These are phyloP conservation scores for Trichoderma hamatum DNA, from an alignment of 2,329 filamentous ascomycete species.

Conservation along the genomic window DNA sequence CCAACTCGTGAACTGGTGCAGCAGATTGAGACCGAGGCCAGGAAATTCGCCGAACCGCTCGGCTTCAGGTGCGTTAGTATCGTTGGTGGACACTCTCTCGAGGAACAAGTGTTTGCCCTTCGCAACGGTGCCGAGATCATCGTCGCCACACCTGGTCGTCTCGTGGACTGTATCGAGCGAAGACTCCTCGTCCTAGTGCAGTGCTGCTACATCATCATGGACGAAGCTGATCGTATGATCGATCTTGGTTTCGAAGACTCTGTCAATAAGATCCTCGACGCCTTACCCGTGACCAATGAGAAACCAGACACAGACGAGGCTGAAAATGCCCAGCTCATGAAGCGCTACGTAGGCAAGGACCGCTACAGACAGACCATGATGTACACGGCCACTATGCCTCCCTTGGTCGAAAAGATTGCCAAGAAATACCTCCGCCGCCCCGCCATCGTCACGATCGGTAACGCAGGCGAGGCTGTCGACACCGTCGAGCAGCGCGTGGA, in stretches of 20 bases:
- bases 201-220: conserved; percentile 99
- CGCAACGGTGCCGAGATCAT: conserved; percentile 95
- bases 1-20: conserved; percentile 97
- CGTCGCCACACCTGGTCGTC: conserved; percentile 95
- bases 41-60: conserved; percentile 86
- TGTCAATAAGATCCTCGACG: conserved; percentile 95
- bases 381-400: conserved; percentile 99
- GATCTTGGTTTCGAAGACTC: conserved; percentile 97
- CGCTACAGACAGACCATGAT: conserved; percentile 98
- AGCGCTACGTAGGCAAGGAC: conserved; percentile 72
- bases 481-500: conserved; percentile 98
- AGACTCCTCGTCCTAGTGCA: conserved; percentile 90
- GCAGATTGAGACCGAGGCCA: conserved; percentile 93
- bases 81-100: conserved; percentile 93
- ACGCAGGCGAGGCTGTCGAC: conserved; percentile 92
- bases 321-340: conserved; percentile 85
- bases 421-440: conserved; percentile 93
- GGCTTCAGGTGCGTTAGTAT: conserved; percentile 96
- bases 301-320: conserved; percentile 94
- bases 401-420: conserved; percentile 91
- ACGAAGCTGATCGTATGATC: conserved; percentile 99
- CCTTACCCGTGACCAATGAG: conserved; percentile 87
- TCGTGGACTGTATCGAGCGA: conserved; percentile 95
- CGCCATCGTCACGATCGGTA: conserved; percentile 92
- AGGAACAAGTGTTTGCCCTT: conserved; percentile 89